These are phyloP conservation scores for Leccinum cinnamomeum DNA, from an alignment of 1,284 basidiomycete species.

Conservation along the genomic window DNA sequence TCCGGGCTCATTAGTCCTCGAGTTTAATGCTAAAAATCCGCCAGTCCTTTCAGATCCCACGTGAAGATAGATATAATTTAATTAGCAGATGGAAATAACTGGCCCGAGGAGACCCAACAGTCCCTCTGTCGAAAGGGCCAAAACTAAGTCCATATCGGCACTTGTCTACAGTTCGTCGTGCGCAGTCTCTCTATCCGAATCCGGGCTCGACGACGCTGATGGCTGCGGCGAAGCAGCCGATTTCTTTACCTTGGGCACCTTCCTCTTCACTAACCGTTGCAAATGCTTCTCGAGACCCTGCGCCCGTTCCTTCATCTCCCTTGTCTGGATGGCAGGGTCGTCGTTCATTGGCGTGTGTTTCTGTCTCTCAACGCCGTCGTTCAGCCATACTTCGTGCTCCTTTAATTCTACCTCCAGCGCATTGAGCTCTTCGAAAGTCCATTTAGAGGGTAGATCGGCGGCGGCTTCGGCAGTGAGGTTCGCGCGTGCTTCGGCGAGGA, in stretches of 20 bases:
- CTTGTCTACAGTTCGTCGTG: conserved; percentile 34
- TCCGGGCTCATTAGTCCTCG: not conserved
- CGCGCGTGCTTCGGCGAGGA: conserved; percentile 75
- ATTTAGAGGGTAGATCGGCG: conserved; percentile 65
- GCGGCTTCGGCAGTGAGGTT: conserved; percentile 66
- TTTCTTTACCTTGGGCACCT: conserved; percentile 57
- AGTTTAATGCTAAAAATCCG: not conserved
- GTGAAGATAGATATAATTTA: not conserved
- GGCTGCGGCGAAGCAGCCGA: conserved; percentile 19
- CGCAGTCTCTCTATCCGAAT: conserved; percentile 21
- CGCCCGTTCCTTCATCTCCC: conserved; percentile 80
- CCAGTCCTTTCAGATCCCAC: not conserved
- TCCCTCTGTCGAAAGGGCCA: not conserved
- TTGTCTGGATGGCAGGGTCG: conserved; percentile 79
- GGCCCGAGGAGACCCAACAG: not conserved
- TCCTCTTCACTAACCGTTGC: conserved; percentile 65
- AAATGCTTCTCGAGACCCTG: conserved; percentile 77
- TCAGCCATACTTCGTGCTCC: conserved; percentile 81
- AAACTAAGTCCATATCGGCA: not conserved
- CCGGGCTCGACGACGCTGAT: conserved; percentile 19
- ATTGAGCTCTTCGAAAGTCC: conserved; percentile 81
- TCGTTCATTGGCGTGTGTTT: conserved; percentile 68
- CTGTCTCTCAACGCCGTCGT: conserved; percentile 78
- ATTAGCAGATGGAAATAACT: not conserved
- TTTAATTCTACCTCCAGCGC: conserved; percentile 70